phyloP scores from a whole-genome alignment of 139 green algal genomes.

The Coelastrella sp. region DNA sequence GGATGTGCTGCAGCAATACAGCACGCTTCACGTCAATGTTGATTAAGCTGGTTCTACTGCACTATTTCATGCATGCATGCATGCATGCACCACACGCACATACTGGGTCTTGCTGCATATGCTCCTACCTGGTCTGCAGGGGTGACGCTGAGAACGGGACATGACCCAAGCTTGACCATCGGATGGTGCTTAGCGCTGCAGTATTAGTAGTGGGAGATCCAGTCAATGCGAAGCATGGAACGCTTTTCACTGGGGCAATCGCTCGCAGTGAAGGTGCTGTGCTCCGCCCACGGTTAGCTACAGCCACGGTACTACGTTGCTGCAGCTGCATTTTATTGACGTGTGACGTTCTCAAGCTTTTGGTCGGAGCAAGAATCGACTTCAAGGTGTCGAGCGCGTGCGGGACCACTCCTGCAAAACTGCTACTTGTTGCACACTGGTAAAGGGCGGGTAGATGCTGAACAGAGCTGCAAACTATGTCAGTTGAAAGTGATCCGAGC shows the following conservation, averaged over 20 bases:
- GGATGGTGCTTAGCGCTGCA: background rate
- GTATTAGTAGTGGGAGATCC: background rate
- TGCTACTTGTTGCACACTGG: background rate
- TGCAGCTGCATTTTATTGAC: constrained; percentile 38
- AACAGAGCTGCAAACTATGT: background rate
- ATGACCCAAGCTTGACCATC: background rate
- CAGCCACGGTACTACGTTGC: constrained; percentile 15
- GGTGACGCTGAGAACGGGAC: constrained; percentile 10
- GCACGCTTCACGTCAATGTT: background rate
- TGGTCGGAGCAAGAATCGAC: too few species aligned
- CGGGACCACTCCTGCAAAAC: background rate
- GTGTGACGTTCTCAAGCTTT: too few species aligned
- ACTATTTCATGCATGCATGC: background rate
- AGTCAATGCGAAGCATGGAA: background rate
- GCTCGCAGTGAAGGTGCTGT: background rate
- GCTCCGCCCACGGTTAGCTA: background rate
- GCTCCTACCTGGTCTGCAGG: constrained; percentile 23
- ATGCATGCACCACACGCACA: background rate
- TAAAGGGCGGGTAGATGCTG: background rate
- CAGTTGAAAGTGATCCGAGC: background rate
- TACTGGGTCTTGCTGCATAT: too few species aligned
- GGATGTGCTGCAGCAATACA: background rate
- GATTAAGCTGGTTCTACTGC: too few species aligned
- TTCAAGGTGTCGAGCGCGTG: background rate
- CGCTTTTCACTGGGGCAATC: background rate